phyloP scores from a whole-genome alignment of 2,329 filamentous ascomycete genomes.

The Phyllosticta capitalensis region DNA sequence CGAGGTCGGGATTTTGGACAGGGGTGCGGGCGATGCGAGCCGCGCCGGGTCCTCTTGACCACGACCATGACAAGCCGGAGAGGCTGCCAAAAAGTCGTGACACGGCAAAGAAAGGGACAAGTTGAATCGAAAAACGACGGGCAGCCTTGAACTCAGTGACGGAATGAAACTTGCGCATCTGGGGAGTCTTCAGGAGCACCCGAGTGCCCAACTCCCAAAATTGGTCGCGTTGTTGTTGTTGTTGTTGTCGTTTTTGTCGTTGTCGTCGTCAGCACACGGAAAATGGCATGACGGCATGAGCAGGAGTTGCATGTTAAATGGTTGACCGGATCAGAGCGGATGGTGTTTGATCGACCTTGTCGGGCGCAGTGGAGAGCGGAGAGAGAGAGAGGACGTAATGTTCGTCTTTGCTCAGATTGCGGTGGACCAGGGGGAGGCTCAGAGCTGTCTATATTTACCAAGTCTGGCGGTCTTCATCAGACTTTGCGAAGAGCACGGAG shows the following conservation, averaged over 20 bases:
- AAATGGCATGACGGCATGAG: neutral
- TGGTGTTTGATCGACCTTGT: constrained; percentile 10
- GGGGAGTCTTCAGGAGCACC: too few relatives aligned
- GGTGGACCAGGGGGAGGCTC: constrained; percentile 10
- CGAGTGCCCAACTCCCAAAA: too few relatives aligned
- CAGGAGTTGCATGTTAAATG: neutral
- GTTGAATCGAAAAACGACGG: too few relatives aligned
- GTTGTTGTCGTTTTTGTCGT: neutral
- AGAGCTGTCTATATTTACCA: constrained; percentile 11
- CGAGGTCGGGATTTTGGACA: neutral
- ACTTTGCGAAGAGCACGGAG: neutral
- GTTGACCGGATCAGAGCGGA: neutral
- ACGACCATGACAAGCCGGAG: neutral
- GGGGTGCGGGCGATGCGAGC: neutral
- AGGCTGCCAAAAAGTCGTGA: too few relatives aligned
- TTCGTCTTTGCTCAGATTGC: constrained; percentile 4
- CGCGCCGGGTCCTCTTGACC: neutral
- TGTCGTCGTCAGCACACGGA: neutral
- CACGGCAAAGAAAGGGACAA: too few relatives aligned
- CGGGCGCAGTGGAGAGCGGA: neutral
- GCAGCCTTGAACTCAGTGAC: too few relatives aligned
- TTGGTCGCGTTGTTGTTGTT: neutral
- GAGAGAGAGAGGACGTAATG: neutral
- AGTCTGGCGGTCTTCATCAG: constrained; percentile 8
- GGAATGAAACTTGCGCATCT: too few relatives aligned